These are phyloP conservation scores for Pinus albicaulis DNA, from an alignment of 75 land plant species.

Conservation along the genomic window DNA sequence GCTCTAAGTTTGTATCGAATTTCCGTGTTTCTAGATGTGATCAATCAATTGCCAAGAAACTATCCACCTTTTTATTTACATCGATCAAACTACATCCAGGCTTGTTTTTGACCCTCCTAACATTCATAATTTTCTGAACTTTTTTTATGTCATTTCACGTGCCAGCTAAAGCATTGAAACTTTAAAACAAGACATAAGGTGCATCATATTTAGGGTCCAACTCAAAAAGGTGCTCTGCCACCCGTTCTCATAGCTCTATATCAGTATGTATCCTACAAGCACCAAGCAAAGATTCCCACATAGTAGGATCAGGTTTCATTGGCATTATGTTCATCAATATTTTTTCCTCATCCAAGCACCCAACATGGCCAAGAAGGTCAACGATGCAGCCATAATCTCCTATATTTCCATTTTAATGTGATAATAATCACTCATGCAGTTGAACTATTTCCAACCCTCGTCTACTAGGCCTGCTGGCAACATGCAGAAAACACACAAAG, in stretches of 20 bases:
- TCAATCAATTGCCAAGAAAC: background rate
- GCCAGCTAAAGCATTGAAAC: background rate
- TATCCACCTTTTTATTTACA: background rate
- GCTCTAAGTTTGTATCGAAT: background rate
- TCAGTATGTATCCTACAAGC: background rate
- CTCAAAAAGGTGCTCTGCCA: background rate
- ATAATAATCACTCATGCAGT: background rate
- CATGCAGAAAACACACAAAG: background rate
- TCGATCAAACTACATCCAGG: background rate
- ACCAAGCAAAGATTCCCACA: slow-evolving; percentile 7
- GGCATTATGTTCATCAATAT: background rate
- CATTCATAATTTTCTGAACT: background rate
- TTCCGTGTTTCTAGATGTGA: background rate
- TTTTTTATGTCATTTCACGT: background rate
- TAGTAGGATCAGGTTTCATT: background rate
- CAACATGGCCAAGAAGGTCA: slow-evolving; percentile 12
- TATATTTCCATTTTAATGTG: background rate
- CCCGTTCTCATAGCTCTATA: background rate
- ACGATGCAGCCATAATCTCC: background rate
- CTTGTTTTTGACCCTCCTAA: background rate
- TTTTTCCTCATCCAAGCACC: slow-evolving; percentile 3
- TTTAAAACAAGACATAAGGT: background rate
- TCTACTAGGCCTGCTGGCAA: no score
- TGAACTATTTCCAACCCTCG: background rate
- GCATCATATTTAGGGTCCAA: background rate